A percentile compares a stretch with the other conserved stretches of the same genome.
phyloP scores from a whole-genome alignment of 495 filamentous ascomycete species.

The Aspergillus incahuasiensis region DNA sequence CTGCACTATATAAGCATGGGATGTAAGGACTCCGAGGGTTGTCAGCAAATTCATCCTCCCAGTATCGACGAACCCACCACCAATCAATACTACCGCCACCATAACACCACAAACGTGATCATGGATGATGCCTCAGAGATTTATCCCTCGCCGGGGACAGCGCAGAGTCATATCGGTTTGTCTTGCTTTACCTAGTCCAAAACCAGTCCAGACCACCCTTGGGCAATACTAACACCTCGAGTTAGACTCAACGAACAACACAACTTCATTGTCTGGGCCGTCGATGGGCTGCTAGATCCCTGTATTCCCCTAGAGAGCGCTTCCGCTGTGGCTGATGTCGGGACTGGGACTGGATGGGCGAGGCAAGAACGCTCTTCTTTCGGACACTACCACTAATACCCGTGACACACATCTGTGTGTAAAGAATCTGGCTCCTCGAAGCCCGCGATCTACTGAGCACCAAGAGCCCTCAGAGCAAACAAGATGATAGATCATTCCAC shows the following conservation, averaged over 20 bases:
- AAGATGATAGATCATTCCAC: constrained; percentile 2
- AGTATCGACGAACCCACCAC: too few relatives aligned
- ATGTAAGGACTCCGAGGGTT: too few relatives aligned
- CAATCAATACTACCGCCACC: too few relatives aligned
- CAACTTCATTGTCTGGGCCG: not conserved
- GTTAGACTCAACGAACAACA: constrained; percentile 1
- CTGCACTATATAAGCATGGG: too few relatives aligned
- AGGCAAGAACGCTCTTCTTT: not conserved
- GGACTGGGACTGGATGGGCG: constrained; percentile 5
- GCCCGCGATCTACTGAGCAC: not conserved
- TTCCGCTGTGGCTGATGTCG: not conserved
- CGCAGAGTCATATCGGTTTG: not conserved
- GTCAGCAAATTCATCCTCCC: too few relatives aligned
- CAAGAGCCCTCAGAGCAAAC: not conserved
- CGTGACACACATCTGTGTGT: too few relatives aligned
- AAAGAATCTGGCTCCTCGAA: constrained; percentile 6
- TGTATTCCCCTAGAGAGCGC: not conserved
- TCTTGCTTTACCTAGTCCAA: not conserved
- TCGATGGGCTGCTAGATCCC: not conserved
- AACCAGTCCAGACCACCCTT: too few relatives aligned
- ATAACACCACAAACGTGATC: not conserved
- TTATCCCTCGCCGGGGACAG: not conserved
- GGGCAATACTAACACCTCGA: not conserved
- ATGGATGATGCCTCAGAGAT: not conserved
- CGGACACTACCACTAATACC: not conserved